Base-by-base conservation (phyloP, 768 basidiomycete species). In the Pleurotus tuoliensis region DNA sequence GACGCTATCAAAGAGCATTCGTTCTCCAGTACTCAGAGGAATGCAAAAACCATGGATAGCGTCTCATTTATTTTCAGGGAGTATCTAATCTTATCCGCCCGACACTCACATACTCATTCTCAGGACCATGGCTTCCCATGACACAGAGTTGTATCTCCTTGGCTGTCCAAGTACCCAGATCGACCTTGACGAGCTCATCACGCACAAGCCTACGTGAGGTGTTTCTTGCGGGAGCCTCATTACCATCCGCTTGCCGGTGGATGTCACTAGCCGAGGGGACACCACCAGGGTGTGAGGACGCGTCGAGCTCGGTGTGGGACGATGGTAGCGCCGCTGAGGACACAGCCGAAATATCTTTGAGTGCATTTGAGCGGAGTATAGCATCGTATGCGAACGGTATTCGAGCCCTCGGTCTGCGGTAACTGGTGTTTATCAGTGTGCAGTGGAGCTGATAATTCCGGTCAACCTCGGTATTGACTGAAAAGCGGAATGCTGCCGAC, bases 101-200 rank as follows among this genome's bases (percentile, higher is more conserved):
- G 56, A 71, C 76, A 58, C 76, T 79, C 15, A 83, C 75, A 62
- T 89, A 90, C 64, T 82, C 85, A 12, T 82, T 84, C 58, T 85
- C 76, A 0, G 73, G 73, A 0, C 82, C 86, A 60, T 76, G 77
- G 61, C 87, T 87, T 0, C 88, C 86, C 88, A 90, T 88, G 44
- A 76, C 72, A 71, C 87, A 90, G 30, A 90, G 72, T 64, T 89
- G 82, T 9, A 89, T 68, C 59, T 83, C 80, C 30, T 76, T 66
- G 6, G 87, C 78, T 1, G 63, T 49, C 73, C 82, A 87, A 1
- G 69, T 62, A 0, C 88, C 87, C 18, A 88, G 73, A 37, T 81
- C 61, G 20, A 83, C 74, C 3, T 57, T 15, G 66, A 73, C 16
- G n/a, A 63, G 52, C 38, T 53, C 58, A 45, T 37, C 15, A n/a